A percentile compares a stretch with the other conserved stretches of the same genome.
Evolutionary conservation across 2,329 filamentous ascomycete species (phyloP).

Genomic region (Trichoderma lentiforme): DNA sequence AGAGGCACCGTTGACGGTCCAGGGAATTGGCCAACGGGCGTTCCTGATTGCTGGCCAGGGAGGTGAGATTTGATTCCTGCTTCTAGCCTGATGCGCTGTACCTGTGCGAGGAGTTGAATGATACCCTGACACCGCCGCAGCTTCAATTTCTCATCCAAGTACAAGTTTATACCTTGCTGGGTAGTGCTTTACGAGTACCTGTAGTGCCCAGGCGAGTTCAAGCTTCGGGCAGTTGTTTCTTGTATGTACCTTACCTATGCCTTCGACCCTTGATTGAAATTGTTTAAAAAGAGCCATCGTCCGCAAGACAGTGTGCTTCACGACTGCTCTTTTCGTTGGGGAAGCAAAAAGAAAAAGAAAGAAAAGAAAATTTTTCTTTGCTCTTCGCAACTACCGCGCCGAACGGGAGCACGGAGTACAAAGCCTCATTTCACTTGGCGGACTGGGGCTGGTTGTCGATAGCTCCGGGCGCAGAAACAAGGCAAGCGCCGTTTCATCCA

Average conservation of each 20-base stretch:
- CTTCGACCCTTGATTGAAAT: not conserved
- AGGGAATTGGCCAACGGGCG: constrained; percentile 1
- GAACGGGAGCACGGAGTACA: not conserved
- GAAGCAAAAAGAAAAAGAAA: not conserved
- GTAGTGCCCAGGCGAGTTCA: not conserved
- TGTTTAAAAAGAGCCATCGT: not conserved
- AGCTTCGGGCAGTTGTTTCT: not conserved
- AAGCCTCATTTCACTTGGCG: not conserved
- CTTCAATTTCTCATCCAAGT: not conserved
- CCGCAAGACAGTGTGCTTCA: not conserved
- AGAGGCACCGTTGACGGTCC: not conserved
- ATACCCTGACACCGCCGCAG: not conserved
- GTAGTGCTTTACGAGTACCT: not conserved
- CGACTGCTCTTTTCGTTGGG: not conserved
- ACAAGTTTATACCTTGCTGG: not conserved
- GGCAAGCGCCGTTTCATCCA: constrained; percentile 14
- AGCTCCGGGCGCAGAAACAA: constrained; percentile 5
- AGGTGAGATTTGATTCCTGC: not conserved
- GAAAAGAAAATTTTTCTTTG: not conserved
- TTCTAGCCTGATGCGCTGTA: not conserved
- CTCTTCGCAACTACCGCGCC: constrained; percentile 1
- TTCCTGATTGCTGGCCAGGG: not conserved
- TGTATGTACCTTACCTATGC: not conserved
- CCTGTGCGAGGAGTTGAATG: not conserved
- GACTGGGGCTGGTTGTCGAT: not conserved